These are phyloP conservation scores for Xylaria castorea DNA, from an alignment of 495 filamentous ascomycete species.

Conservation along the genomic window DNA sequence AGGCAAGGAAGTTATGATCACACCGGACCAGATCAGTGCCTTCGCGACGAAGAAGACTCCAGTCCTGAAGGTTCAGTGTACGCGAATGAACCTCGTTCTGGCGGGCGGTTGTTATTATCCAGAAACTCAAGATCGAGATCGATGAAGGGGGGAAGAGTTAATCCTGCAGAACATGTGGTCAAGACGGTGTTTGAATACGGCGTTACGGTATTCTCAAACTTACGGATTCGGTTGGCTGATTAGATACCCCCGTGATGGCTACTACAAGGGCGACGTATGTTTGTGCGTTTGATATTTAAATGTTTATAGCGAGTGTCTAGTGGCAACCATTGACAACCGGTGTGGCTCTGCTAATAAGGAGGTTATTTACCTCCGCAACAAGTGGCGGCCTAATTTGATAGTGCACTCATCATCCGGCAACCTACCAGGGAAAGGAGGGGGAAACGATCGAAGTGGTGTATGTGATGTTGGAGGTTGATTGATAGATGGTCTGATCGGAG, in stretches of 20 bases:
- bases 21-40: conserved; percentile 88
- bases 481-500: background rate
- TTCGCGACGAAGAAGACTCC: conserved; percentile 96
- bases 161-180: background rate
- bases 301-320: background rate
- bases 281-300: background rate
- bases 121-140: conserved; percentile 41
- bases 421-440: background rate
- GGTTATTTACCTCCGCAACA: background rate
- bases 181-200: conserved; percentile 8
- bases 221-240: background rate
- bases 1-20: conserved; percentile 87
- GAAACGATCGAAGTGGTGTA: background rate
- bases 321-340: background rate
- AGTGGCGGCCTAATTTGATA: background rate
- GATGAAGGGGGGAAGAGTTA: conserved; percentile 20
- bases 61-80: conserved; percentile 92
- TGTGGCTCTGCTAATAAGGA: background rate
- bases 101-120: conserved; percentile 81
- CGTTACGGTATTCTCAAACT: conserved; percentile 16
- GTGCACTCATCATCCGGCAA: background rate
- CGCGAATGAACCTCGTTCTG: conserved; percentile 88
- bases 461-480: background rate
- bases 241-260: conserved; percentile 25
- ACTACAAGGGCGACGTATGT: conserved; percentile 6